Evolutionary conservation across 371 early-diverging fungal genomes (phyloP).

Genomic region (Capillidium heterosporum): DNA sequence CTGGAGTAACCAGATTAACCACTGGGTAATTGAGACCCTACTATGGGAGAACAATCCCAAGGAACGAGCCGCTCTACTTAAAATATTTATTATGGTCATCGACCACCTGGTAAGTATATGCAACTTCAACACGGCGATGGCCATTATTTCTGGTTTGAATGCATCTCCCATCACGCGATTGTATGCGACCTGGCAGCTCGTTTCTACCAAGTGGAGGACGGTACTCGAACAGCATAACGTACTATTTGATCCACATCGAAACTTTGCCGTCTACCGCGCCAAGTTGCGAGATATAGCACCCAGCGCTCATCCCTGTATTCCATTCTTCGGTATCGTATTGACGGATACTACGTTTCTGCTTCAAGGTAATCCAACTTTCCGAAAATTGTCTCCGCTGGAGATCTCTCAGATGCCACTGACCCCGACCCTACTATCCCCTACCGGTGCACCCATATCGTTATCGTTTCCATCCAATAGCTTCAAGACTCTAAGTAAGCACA

Average conservation of each 20-base stretch:
- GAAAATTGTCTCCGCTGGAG: background rate
- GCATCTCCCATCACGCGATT: slow-evolving; percentile 56
- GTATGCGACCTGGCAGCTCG: slow-evolving; percentile 50
- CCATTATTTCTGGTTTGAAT: slow-evolving; percentile 54
- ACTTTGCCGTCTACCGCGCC: slow-evolving; percentile 72
- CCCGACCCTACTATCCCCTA: no score
- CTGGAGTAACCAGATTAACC: slow-evolving; percentile 31
- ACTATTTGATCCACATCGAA: slow-evolving; percentile 37
- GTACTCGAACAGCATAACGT: background rate
- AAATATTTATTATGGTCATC: slow-evolving; percentile 71
- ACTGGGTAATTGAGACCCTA: slow-evolving; percentile 75
- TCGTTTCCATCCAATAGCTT: no score
- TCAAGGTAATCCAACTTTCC: slow-evolving; percentile 67
- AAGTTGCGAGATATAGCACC: slow-evolving; percentile 35
- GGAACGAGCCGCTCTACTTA: slow-evolving; percentile 48
- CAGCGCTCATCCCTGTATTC: slow-evolving; percentile 77
- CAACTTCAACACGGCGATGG: slow-evolving; percentile 51
- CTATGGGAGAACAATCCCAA: slow-evolving; percentile 60
- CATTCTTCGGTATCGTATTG: slow-evolving; percentile 71
- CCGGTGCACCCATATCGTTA: no score
- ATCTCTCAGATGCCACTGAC: no score
- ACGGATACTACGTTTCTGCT: slow-evolving; percentile 87
- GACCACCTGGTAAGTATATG: slow-evolving; percentile 25
- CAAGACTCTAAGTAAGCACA: background rate
- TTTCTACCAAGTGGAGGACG: background rate